These are phyloP conservation scores for Sclerotinia minor DNA, from an alignment of 2,329 filamentous ascomycete genomes.

Conservation along the genomic window DNA sequence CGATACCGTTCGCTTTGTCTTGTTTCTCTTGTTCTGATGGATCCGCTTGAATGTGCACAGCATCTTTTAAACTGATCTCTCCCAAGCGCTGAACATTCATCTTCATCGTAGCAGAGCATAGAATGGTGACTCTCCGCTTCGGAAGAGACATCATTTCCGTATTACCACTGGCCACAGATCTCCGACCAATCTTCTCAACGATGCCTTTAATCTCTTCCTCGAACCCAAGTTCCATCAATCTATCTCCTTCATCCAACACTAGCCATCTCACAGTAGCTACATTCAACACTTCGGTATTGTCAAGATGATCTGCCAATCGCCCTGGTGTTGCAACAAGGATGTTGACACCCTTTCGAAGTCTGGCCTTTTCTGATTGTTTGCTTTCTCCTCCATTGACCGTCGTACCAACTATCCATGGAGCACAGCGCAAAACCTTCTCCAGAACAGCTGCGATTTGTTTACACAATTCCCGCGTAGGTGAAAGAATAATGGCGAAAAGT, in stretches of 20 bases:
- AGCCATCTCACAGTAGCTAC: slow-evolving; percentile 90
- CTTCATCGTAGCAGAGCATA: slow-evolving; percentile 97
- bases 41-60: slow-evolving; percentile 78
- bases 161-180: slow-evolving; percentile 60
- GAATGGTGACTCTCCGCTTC: slow-evolving; percentile 75
- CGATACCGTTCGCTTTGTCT: slow-evolving; percentile 49
- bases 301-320: slow-evolving; percentile 84
- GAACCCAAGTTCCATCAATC: slow-evolving; percentile 97
- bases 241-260: slow-evolving; percentile 91
- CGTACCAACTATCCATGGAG: slow-evolving; percentile 91
- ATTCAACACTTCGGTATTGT: slow-evolving; percentile 86
- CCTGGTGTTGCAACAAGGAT: slow-evolving; percentile 95
- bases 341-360: slow-evolving; percentile 89
- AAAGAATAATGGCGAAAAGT: slow-evolving; percentile 89
- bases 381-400: slow-evolving; percentile 72
- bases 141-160: slow-evolving; percentile 63
- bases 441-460: slow-evolving; percentile 90
- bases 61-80: slow-evolving; percentile 92
- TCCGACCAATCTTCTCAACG: slow-evolving; percentile 72
- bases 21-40: slow-evolving; percentile 51
- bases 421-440: slow-evolving; percentile 81
- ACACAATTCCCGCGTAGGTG: slow-evolving; percentile 89
- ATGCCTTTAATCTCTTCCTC: slow-evolving; percentile 91
- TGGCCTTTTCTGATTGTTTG: slow-evolving; percentile 83
- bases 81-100: slow-evolving; percentile 93